phyloP scores from a whole-genome alignment of 1,284 basidiomycete genomes.

The Moesziomyces sp. region DNA sequence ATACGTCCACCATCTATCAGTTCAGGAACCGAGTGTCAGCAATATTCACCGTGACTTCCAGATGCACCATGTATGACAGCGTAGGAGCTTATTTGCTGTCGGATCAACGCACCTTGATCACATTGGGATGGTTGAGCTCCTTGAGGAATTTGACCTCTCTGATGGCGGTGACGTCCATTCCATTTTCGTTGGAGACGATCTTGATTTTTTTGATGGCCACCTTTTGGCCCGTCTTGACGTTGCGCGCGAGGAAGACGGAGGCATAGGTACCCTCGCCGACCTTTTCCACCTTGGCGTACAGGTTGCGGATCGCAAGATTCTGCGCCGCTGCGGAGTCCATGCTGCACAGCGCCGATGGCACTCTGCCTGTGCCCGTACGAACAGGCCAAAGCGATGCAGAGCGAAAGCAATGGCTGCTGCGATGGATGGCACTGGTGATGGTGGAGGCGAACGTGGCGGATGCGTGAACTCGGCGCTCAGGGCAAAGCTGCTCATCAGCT shows the following conservation, averaged over 20 bases:
- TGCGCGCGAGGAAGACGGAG: conserved; percentile 77
- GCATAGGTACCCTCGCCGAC: conserved; percentile 94
- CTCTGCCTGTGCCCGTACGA: neutral
- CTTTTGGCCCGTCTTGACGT: conserved; percentile 77
- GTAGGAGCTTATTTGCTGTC: neutral
- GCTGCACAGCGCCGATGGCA: conserved; percentile 37
- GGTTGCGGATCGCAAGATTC: conserved; percentile 51
- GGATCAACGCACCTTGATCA: conserved; percentile 79
- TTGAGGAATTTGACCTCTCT: conserved; percentile 97
- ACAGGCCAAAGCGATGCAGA: neutral
- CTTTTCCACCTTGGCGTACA: conserved; percentile 54
- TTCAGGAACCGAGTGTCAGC: neutral
- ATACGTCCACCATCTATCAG: conserved; percentile 89
- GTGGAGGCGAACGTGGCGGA: no score
- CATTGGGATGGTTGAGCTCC: conserved; percentile 92
- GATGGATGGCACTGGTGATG: neutral
- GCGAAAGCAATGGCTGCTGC: no score
- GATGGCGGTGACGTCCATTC: conserved; percentile 97
- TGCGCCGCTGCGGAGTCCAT: conserved; percentile 57
- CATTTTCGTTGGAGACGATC: conserved; percentile 80
- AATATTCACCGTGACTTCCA: no score
- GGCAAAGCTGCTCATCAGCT: neutral
- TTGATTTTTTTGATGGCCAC: conserved; percentile 91
- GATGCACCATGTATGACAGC: no score
- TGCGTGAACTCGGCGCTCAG: neutral